These are phyloP conservation scores for Monosiga brevicollis DNA, from an alignment of 78 protist genomes.

Conservation along the genomic window DNA sequence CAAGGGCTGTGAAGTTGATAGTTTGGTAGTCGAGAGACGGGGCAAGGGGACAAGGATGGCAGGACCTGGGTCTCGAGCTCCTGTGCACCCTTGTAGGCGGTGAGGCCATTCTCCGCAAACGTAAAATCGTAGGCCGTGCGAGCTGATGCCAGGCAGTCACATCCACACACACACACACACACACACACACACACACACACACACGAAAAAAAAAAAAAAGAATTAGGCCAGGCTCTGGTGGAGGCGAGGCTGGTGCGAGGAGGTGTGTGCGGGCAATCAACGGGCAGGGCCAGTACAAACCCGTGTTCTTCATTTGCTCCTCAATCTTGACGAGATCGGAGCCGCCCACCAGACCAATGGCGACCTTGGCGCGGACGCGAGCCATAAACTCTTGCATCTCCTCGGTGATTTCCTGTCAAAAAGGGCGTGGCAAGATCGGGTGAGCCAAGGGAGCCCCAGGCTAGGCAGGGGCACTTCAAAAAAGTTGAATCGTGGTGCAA, in stretches of 20 bases:
- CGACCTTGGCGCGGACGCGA: conserved; percentile 38
- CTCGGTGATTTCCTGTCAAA: conserved; percentile 30
- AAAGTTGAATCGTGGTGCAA: not conserved
- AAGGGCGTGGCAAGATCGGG: too few relatives aligned
- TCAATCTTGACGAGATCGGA: conserved; percentile 81
- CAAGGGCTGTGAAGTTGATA: too few relatives aligned
- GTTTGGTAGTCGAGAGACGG: too few relatives aligned
- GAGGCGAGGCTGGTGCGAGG: too few relatives aligned
- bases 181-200: not conserved
- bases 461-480: not conserved
- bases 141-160: not conserved
- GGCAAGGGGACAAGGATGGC: too few relatives aligned
- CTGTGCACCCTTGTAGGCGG: conserved; percentile 72
- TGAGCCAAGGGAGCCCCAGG: not conserved
- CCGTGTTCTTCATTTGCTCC: conserved; percentile 79
- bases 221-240: too few relatives aligned
- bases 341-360: conserved; percentile 97
- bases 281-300: too few relatives aligned
- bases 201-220: not conserved
- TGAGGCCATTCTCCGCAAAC: conserved; percentile 96
- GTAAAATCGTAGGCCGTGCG: conserved; percentile 52
- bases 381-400: conserved; percentile 52
- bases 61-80: conserved; percentile 13
- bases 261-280: too few relatives aligned
- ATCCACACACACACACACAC: not conserved